Base-by-base conservation (phyloP, 805 yeast species). In the Candida easanensis region DNA sequence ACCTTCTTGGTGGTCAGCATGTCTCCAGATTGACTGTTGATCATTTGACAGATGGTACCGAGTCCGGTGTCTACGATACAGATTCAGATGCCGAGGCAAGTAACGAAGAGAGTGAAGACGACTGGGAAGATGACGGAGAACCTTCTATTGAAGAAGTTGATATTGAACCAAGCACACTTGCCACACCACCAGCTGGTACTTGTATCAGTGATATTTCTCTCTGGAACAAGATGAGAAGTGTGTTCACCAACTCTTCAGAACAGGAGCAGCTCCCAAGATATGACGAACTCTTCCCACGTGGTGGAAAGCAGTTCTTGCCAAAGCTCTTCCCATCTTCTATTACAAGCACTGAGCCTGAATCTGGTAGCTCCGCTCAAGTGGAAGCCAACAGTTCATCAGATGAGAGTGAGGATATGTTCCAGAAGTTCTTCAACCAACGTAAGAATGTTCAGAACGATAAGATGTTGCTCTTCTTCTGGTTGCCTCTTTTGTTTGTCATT, bases 381-480 rank as follows among this genome's bases (percentile, higher is more conserved):
- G 38, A 46, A 3, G 40, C 37, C 18, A 18, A 37, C 19, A 41
- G 32, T 22, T 47, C 49, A 14, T 41, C 52, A n/a, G 49, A 49
- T 13, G 46, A 41, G 34, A 33, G 47, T n/a, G 74, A 68, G 38
- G 63, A 61, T 21, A 57, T 61, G 34, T 62, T 67, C 36, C 63
- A 63, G 52, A 57, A 60, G 48, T 66, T 68, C 50, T 68, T 68
- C 56, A 68, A 65, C 49, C 70, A 70, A 48, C 69, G 69, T 46
- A 69, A 68, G 52, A 71, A 70, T 39, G 66, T 76, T 45, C 67
- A 65, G 53, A 84, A 88, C 56, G 97, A 90, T 64, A 83, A 79
- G 57, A 84, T 88, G 87, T 70, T 90, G 50, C 66, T 88, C 48
- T 87, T 90, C 61, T 89, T 90, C 74, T 90, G 97, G 97, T 65